Conservation (phyloP, 2,329 filamentous ascomycete species). For the Trichoderma brevicompactum region DNA sequence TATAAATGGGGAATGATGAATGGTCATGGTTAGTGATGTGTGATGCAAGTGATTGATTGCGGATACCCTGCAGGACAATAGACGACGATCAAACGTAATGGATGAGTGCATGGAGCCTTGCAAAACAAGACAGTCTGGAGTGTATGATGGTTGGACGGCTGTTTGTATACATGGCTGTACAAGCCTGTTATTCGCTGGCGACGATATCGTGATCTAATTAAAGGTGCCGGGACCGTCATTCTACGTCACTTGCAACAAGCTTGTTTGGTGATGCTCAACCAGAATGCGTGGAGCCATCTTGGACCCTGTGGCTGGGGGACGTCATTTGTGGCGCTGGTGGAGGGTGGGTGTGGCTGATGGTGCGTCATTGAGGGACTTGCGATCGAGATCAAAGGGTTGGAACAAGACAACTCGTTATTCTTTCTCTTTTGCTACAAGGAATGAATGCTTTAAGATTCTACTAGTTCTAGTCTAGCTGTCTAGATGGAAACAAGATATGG, state of each 20-base stretch:
- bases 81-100: not conserved
- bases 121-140: not conserved
- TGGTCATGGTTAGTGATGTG: too few species aligned
- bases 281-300: not conserved
- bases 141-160: not conserved
- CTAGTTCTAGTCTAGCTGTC: not conserved
- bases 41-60: too few species aligned
- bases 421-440: not conserved
- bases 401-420: too few species aligned
- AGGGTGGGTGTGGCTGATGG: constrained; percentile 2
- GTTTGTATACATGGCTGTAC: not conserved
- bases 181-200: not conserved
- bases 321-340: constrained; percentile 26
- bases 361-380: constrained; percentile 11
- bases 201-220: not conserved
- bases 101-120: not conserved
- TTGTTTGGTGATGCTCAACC: not conserved
- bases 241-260: constrained; percentile 12
- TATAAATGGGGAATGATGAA: too few species aligned
- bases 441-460: not conserved
- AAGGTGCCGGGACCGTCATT: constrained; percentile 10
- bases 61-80: too few species aligned
- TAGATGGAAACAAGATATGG: not conserved
- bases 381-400: constrained; percentile 3
- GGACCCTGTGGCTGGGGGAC: constrained; percentile 27